Conservation (phyloP, 2,329 filamentous ascomycete species). For the Nemania sp. region DNA sequence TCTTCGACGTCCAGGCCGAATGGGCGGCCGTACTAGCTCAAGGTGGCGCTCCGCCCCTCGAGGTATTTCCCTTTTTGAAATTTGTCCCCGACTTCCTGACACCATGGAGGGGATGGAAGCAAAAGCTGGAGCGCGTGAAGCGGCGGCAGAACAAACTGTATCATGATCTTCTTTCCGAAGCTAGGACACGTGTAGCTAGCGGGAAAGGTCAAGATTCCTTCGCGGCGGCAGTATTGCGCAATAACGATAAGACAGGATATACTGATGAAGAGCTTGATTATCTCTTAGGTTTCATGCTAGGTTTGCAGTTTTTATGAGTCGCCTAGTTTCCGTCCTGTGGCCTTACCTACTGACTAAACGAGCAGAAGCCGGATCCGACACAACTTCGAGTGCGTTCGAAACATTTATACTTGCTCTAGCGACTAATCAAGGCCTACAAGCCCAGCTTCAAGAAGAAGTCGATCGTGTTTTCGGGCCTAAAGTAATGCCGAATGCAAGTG, state of each 20-base stretch:
- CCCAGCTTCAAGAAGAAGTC: slow-evolving; percentile 15
- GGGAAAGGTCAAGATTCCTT: slow-evolving; percentile 13
- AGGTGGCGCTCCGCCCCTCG: slow-evolving; percentile 3
- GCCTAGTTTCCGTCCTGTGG: too few species aligned
- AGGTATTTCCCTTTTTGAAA: slow-evolving; percentile 23
- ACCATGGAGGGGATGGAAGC: slow-evolving; percentile 14
- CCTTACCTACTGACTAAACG: too few species aligned
- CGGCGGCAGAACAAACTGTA: slow-evolving; percentile 14
- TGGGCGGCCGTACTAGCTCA: slow-evolving; percentile 15
- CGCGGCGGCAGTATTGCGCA: neutral
- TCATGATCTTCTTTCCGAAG: slow-evolving; percentile 4
- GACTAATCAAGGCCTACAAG: neutral
- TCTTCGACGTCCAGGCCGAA: slow-evolving; percentile 38
- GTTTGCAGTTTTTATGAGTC: too few species aligned
- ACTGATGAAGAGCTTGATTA: slow-evolving; percentile 6
- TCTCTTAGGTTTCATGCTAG: slow-evolving; percentile 5
- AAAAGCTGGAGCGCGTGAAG: neutral
- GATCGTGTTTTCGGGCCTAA: slow-evolving; percentile 13
- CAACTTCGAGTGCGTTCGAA: neutral
- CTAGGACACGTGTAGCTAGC: slow-evolving; percentile 5
- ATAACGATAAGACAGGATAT: slow-evolving; percentile 11
- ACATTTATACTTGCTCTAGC: slow-evolving; percentile 6
- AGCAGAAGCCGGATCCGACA: slow-evolving; percentile 12
- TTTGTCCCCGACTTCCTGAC: slow-evolving; percentile 18
- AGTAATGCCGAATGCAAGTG: slow-evolving; percentile 8